phyloP scores from a whole-genome alignment of 495 filamentous ascomycete species.

The Annulohypoxylon stygium region DNA sequence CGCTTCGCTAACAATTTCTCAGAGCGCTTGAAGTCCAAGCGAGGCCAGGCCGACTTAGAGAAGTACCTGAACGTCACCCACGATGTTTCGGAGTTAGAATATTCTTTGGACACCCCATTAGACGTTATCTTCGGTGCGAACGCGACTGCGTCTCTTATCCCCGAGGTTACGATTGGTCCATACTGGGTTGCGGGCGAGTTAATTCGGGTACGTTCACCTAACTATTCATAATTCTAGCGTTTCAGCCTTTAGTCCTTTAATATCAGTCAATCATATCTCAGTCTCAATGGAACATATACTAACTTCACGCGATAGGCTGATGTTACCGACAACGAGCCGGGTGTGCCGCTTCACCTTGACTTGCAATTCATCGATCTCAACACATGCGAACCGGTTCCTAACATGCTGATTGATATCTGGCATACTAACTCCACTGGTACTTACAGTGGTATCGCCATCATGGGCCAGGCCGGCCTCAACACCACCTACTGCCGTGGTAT shows the following conservation, averaged over 20 bases:
- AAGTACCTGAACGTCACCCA: slow-evolving; percentile 47
- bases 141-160: slow-evolving; percentile 54
- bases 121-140: slow-evolving; percentile 62
- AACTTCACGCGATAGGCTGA: slow-evolving; percentile 56
- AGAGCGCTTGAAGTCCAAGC: slow-evolving; percentile 48
- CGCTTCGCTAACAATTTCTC: slow-evolving; percentile 8
- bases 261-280: neutral
- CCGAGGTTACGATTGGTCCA: slow-evolving; percentile 57
- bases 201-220: slow-evolving; percentile 50
- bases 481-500: slow-evolving; percentile 64
- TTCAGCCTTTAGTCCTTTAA: neutral
- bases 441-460: slow-evolving; percentile 56
- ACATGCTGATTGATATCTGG: slow-evolving; percentile 65
- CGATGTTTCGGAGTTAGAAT: slow-evolving; percentile 37
- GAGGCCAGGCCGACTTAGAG: slow-evolving; percentile 45
- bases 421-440: slow-evolving; percentile 67
- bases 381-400: slow-evolving; percentile 64
- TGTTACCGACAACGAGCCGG: slow-evolving; percentile 60
- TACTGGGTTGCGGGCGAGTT: slow-evolving; percentile 60
- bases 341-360: slow-evolving; percentile 66
- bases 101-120: slow-evolving; percentile 59
- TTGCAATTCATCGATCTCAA: slow-evolving; percentile 67
- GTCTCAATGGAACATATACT: neutral
- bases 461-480: slow-evolving; percentile 58
- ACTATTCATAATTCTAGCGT: neutral